Evolutionary conservation across 306 rosid species (phyloP), one percentile per base, ranked within the genome.

Genomic region (Malus asiatica): DNA sequence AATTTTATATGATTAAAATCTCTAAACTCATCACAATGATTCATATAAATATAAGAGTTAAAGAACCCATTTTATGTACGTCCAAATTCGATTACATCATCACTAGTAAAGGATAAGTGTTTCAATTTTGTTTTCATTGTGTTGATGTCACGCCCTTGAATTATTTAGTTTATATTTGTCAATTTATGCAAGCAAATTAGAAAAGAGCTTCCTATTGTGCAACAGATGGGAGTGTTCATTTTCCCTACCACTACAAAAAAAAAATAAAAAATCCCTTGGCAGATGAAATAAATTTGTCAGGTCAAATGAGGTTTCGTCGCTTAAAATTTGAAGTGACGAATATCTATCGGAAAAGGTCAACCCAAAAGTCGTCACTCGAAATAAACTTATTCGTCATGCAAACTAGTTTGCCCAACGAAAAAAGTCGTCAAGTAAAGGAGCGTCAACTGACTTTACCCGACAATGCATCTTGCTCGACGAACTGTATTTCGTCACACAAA

Each of bases 71-170:
- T 44, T 20, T 15, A 14, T 8, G 18, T 70, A 27, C 18, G 74
- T 70, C 61, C 74, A 48, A 58, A 70, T 70, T 70, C 27, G 14
- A 70, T 48, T 29, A 70, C 74, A 40, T 70, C 61, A 70, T 70
- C 61, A 27, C 16, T 16, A 1, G 22, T 46, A 69, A 15, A 68
- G n/a, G 13, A 23, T 33, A 65, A 33, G 69, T 33, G 70, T 25
- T 65, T 65, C 70, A 65, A 33, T 57, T 57, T n/a, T 20, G 1
- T 19, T 4, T 66, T 66, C 45, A 19, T 65, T 65, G 14, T 32
- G 46, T 65, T 65, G 25, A 9, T 65, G 46, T 65, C 48, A 65
- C 15, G 10, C 27, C 10, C 22, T 30, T 63, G 15, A 30, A 29
- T 63, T 29, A 12, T 60, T 25, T 25, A 3, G 3, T 11, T 14